Percentiles rank a stretch among this genome's conserved stretches.
These are phyloP conservation scores for Talaromyces adpressus DNA, from an alignment of 495 filamentous ascomycete species.

Conservation along the genomic window DNA sequence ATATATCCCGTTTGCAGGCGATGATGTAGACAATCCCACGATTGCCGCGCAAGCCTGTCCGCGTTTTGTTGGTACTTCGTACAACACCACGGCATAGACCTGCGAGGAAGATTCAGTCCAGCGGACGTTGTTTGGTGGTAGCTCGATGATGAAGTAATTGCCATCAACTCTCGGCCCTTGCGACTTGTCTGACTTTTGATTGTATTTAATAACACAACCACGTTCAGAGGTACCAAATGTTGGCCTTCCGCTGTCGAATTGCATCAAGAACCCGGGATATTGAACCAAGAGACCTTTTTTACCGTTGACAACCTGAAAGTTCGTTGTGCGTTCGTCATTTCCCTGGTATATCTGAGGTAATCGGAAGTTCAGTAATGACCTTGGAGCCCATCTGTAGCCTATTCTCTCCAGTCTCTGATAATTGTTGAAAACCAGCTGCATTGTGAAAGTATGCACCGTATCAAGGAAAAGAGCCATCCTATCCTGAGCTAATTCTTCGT, in stretches of 20 bases:
- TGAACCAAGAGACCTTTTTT: neutral
- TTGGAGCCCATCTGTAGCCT: slow-evolving; percentile 6
- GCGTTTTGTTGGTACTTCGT: neutral
- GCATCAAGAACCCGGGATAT: neutral
- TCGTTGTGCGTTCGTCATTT: neutral
- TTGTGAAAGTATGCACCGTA: neutral
- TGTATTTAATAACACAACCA: neutral
- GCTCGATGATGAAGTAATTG: neutral
- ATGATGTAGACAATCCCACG: neutral
- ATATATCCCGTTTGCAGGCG: neutral
- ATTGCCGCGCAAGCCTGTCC: neutral
- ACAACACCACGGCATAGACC: neutral
- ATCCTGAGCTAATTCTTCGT: neutral
- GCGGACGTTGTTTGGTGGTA: neutral
- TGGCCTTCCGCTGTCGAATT: neutral
- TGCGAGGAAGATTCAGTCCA: slow-evolving; percentile 1
- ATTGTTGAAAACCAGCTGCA: slow-evolving; percentile 6
- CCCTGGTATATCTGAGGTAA: neutral
- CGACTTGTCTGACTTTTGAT: neutral
- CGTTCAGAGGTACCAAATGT: neutral
- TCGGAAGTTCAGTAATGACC: slow-evolving; percentile 2
- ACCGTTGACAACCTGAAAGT: neutral
- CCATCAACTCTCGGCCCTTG: neutral
- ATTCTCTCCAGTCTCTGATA: neutral
- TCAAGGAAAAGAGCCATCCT: neutral